Conservation (phyloP, 2,329 filamentous ascomycete species). For the Thyridium curvatum region DNA sequence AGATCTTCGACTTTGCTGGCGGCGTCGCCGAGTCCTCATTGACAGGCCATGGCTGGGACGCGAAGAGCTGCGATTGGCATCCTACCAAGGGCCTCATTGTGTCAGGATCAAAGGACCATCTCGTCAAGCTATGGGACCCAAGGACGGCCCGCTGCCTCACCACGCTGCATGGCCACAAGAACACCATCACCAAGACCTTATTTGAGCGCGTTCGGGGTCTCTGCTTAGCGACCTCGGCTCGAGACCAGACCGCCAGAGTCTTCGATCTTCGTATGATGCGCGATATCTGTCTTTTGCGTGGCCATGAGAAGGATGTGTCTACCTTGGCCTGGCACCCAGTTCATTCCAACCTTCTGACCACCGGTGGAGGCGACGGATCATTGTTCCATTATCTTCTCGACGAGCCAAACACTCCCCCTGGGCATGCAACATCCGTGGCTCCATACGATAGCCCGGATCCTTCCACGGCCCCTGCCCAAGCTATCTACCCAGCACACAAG, state of each 20-base stretch:
- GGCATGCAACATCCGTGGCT: conserved; percentile 64
- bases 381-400: conserved; percentile 94
- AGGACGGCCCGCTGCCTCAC: conserved; percentile 83
- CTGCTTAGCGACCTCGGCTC: conserved; percentile 84
- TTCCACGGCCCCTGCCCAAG: conserved; percentile 71
- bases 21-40: conserved; percentile 78
- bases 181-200: conserved; percentile 85
- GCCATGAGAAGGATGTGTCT: conserved; percentile 93
- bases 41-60: conserved; percentile 96
- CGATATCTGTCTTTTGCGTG: conserved; percentile 86
- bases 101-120: conserved; percentile 94
- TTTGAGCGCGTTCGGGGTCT: conserved; percentile 83
- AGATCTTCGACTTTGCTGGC: conserved; percentile 93
- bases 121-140: conserved; percentile 98
- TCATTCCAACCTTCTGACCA: conserved; percentile 82
- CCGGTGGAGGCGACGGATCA: conserved; percentile 83
- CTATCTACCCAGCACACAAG: conserved; percentile 87
- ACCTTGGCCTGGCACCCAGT: conserved; percentile 91
- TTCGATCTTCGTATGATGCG: conserved; percentile 98
- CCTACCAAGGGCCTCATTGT: conserved; percentile 89
- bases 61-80: conserved; percentile 96
- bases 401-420: conserved; percentile 79
- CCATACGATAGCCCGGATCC: conserved; percentile 84
- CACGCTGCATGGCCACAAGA: conserved; percentile 94
- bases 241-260: conserved; percentile 86